Base-by-base conservation (phyloP, 768 basidiomycete species). In the Russula sp. region DNA sequence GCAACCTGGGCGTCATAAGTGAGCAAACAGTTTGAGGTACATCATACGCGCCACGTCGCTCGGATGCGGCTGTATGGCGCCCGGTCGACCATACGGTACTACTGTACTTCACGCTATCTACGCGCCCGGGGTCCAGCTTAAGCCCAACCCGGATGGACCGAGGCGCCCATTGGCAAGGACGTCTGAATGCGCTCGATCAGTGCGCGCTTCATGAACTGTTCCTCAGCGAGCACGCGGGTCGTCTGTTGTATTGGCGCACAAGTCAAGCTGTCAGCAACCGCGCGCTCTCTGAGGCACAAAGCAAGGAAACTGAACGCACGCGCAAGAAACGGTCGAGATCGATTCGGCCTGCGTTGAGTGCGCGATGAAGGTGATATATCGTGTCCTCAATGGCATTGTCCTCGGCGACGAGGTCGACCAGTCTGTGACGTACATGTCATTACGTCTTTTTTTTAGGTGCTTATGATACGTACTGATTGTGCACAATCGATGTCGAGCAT, bases 341-440 rank as follows among this genome's bases (percentile, higher is more conserved):
- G 65, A 98, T 88, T 62, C 93, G 84, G 0, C 91, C 91, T 57
- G 87, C 79, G 71, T 97, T 97, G 66, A 99, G 79, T 0, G 94
- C 96, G 65, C 94, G 83, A 67, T 95, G 93, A 52, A 99, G 82
- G 73, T 98, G 94, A 76, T 98, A 99, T 63, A 97, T 89, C 51
- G 96, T 96, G 73, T 98, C 97, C 76, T 98, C 96, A 71, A 98
- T 94, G 1, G 96, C 94, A 70, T 94, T 94, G 74, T 98, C 97
- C 74, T 99, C 97, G n/a, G 97, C 95, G n/a, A 98, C 88, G 34
- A 98, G 81, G 72, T 98, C 91, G 68, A 98, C 87, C 27, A 99
- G 78, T 76, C 96, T 98, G 71, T 42, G 47, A 37, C 13, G 20
- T 56, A 34, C 39, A 49, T 35, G 48, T 60, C 52, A 51, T 61